A percentile compares a stretch with the other conserved stretches of the same genome.
These are phyloP conservation scores for Sphaerosporella brunnea DNA, from an alignment of 495 filamentous ascomycete species.

Conservation along the genomic window DNA sequence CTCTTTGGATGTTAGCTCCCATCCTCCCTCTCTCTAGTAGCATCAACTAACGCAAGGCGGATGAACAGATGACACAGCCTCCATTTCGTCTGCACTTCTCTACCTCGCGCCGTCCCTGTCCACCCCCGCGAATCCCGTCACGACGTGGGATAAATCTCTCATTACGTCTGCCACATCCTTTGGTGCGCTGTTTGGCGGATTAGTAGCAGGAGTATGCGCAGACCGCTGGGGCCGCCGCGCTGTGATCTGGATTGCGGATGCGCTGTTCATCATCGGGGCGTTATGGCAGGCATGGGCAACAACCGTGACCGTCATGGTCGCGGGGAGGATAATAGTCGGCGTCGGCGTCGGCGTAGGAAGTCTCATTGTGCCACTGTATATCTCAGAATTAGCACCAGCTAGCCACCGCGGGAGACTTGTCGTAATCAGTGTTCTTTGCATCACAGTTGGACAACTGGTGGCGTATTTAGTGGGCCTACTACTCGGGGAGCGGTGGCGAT, in stretches of 20 bases:
- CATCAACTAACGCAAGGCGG: neutral
- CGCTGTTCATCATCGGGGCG: conserved; percentile 59
- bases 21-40: neutral
- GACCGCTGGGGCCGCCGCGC: conserved; percentile 55
- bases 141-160: conserved; percentile 40
- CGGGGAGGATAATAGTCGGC: conserved; percentile 65
- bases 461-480: conserved; percentile 65
- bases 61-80: conserved; percentile 57
- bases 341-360: conserved; percentile 67
- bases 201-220: conserved; percentile 55
- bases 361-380: conserved; percentile 69
- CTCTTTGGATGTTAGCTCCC: conserved; percentile 58
- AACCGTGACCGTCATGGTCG: conserved; percentile 52
- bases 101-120: conserved; percentile 64
- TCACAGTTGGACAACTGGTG: conserved; percentile 70
- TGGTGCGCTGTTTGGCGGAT: conserved; percentile 60
- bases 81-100: conserved; percentile 68
- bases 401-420: conserved; percentile 57
- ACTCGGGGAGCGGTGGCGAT: conserved; percentile 49
- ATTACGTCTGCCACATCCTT: conserved; percentile 71
- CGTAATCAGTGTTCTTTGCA: conserved; percentile 58
- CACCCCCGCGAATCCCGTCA: conserved; percentile 15
- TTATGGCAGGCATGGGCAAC: conserved; percentile 46
- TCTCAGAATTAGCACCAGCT: conserved; percentile 67
- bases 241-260: conserved; percentile 64